Evolutionary conservation across 129 eudicot species (phyloP).

Genomic region (Tagetes erecta): DNA sequence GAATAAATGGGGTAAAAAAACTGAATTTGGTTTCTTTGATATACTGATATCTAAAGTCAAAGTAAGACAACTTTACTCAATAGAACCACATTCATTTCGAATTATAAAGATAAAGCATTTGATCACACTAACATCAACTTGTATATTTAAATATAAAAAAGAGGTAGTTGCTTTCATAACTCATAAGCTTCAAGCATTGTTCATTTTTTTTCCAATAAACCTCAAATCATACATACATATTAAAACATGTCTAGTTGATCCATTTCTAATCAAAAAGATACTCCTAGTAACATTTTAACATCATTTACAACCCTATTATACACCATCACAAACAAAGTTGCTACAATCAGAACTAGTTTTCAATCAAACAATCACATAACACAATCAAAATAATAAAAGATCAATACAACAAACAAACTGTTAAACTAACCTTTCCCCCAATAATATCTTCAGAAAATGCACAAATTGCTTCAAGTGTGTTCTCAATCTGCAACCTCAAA

Average conservation of each 20-base stretch:
- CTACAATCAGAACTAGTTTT: neutral
- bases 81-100: neutral
- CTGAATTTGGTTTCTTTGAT: neutral
- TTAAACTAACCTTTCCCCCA: constrained; percentile 69
- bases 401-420: neutral
- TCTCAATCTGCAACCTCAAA: constrained; percentile 71
- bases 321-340: neutral
- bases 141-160: neutral
- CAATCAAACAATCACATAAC: neutral
- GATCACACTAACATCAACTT: neutral
- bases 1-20: neutral
- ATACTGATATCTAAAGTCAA: constrained; percentile 17
- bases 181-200: neutral
- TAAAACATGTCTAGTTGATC: constrained; percentile 14
- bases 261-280: neutral
- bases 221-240: neutral
- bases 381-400: neutral
- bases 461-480: constrained; percentile 60
- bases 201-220: neutral
- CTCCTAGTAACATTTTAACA: neutral
- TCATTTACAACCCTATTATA: neutral
- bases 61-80: neutral
- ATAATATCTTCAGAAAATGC: constrained; percentile 64
- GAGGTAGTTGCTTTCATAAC: too few relatives aligned
- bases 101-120: constrained; percentile 2